Base-by-base conservation (phyloP, 2,329 filamentous ascomycete genomes). In the Erysiphe pulchra region DNA sequence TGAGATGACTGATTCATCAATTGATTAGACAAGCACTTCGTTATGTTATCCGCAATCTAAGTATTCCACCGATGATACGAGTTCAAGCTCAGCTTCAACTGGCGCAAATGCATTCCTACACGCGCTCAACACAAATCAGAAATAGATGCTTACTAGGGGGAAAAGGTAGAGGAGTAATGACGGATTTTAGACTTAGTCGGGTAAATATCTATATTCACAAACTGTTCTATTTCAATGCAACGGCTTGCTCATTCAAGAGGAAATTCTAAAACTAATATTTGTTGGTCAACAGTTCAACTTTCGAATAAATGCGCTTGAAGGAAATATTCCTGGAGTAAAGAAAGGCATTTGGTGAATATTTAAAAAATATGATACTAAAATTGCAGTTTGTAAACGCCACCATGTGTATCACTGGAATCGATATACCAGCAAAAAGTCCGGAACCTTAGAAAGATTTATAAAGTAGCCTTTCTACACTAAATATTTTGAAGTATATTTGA, bases 81-180 rank as follows among this genome's bases (percentile, higher is more conserved):
- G 84, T 83, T 50, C 81, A 92, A 61, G 90, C 90, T 38, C 87
- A 95, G 66, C 73, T 98, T 47, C 79, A 95, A 64, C 69, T 98
- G 52, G 75, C 80, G 3, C 80, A 92, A 64, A 94, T 95, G 87
- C 86, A 94, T 66, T 77, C 75, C 67, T 95, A 95, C 64, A 95
- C 90, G 33, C 73, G 86, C 49, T 75, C 83, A 48, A 93, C 87
- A 44, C 86, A 94, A 68, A 86, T 98, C 61, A 77, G 80, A 61
- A 95, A 94, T 64, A 69, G 90, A 54, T 98, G 90, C 66, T 78
- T 92, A 45, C 72, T 87, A 60, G 85, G 85, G 52, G 90, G 90
- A n/a, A 85, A 83, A 61, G 79, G 79, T 16, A 72, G 84, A 54
- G 84, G 85, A 77, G 70, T 98, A n/a, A 69, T 95, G 52, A 75